These are phyloP conservation scores for Shiraia bambusicola DNA, from an alignment of 2,329 filamentous ascomycete species.

Conservation along the genomic window DNA sequence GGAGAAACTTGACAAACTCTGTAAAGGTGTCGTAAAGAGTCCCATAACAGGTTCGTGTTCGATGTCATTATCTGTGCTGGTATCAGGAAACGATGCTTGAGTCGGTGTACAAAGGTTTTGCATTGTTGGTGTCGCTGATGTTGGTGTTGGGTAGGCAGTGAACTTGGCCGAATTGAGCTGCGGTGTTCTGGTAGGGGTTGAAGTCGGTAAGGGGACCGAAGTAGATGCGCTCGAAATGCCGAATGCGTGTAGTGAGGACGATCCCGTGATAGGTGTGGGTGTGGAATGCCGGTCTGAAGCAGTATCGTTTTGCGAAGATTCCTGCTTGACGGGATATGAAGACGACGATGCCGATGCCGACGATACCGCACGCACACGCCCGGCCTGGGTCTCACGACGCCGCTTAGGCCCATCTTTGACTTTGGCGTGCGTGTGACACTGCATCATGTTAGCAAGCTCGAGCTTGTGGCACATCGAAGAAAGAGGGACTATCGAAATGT, in stretches of 20 bases:
- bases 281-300: constrained; percentile 33
- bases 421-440: constrained; percentile 49
- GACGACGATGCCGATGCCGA: constrained; percentile 39
- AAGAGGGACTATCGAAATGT: constrained; percentile 6
- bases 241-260: constrained; percentile 25
- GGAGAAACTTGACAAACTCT: constrained; percentile 27
- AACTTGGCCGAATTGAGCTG: constrained; percentile 22
- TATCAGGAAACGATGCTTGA: constrained; percentile 16
- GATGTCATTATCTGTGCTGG: constrained; percentile 6
- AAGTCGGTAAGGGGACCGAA: constrained; percentile 15
- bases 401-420: constrained; percentile 47
- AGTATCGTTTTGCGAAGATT: constrained; percentile 23
- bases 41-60: constrained; percentile 32
- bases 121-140: constrained; percentile 24
- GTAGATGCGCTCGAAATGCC: constrained; percentile 26
- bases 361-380: constrained; percentile 40
- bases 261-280: constrained; percentile 29
- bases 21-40: constrained; percentile 37
- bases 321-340: constrained; percentile 37
- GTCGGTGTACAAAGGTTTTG: constrained; percentile 25
- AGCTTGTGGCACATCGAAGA: constrained; percentile 11
- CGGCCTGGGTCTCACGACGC: constrained; percentile 44
- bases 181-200: constrained; percentile 23
- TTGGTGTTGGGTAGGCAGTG: constrained; percentile 30
- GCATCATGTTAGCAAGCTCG: constrained; percentile 25